Evolutionary conservation across 1,284 basidiomycete species (phyloP).

Genomic region (Phellinidium pouzarii): DNA sequence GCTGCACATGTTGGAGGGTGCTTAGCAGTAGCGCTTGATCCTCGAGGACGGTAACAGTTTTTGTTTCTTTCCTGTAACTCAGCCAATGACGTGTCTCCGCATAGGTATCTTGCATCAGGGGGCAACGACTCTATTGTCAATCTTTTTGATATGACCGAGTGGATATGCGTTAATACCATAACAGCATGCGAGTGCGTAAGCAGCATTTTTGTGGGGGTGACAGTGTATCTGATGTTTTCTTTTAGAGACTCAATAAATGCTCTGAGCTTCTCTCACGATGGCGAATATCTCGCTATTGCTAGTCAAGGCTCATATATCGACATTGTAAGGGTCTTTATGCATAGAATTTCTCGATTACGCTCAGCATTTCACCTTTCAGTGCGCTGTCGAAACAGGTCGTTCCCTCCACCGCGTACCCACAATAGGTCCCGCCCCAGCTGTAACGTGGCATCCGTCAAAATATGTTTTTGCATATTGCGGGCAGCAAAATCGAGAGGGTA

Average conservation of each 20-base stretch:
- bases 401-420: constrained; percentile 65
- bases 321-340: constrained; percentile 42
- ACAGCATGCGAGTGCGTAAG: constrained; percentile 66
- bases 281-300: constrained; percentile 72
- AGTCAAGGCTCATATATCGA: constrained; percentile 68
- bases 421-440: constrained; percentile 56
- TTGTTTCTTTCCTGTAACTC: background rate
- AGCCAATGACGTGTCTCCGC: background rate
- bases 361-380: constrained; percentile 35
- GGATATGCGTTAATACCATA: constrained; percentile 70
- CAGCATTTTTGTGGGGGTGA: background rate
- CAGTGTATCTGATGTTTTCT: constrained; percentile 11
- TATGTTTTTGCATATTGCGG: constrained; percentile 74
- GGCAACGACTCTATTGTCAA: constrained; percentile 76
- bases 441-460: constrained; percentile 74
- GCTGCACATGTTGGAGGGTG: constrained; percentile 75
- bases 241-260: constrained; percentile 59
- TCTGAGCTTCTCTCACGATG: constrained; percentile 77
- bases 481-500: constrained; percentile 59
- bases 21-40: constrained; percentile 64
- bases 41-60: constrained; percentile 50
- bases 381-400: constrained; percentile 64
- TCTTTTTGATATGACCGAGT: constrained; percentile 68
- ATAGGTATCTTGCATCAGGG: constrained; percentile 67
- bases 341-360: background rate